phyloP scores from a whole-genome alignment of 495 filamentous ascomycete genomes.

The Aspergillus coremiiformis region DNA sequence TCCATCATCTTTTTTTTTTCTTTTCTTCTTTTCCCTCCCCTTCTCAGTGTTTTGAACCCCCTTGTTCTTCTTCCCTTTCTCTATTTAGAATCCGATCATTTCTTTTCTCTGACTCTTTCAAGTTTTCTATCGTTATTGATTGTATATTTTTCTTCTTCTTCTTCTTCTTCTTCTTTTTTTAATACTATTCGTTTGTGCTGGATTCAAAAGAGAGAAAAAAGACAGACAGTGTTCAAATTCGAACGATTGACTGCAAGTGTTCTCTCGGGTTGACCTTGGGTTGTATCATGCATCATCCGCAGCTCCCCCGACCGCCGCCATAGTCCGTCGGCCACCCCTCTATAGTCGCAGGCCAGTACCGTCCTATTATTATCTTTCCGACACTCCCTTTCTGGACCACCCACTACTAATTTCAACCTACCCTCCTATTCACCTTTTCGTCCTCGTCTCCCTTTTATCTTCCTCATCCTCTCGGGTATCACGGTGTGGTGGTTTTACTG shows the following conservation, averaged over 20 bases:
- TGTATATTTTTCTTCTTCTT: not conserved
- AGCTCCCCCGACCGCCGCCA: slow-evolving; percentile 30
- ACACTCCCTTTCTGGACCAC: slow-evolving; percentile 9
- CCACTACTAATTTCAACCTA: slow-evolving; percentile 6
- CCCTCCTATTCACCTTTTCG: slow-evolving; percentile 1
- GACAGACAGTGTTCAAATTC: no score
- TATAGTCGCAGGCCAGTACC: not conserved
- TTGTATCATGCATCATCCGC: slow-evolving; percentile 33
- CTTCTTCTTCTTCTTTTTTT: not conserved
- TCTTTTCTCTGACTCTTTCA: no score
- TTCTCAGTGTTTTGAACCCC: slow-evolving; percentile 2
- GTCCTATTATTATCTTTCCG: slow-evolving; percentile 1
- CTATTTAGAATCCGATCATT: not conserved
- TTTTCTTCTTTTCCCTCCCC: slow-evolving; percentile 1
- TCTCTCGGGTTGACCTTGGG: not conserved
- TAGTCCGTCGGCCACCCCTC: slow-evolving; percentile 23
- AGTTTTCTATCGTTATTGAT: no score
- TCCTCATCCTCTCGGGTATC: not conserved
- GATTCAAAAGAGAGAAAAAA: no score
- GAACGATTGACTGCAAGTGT: no score
- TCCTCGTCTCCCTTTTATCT: not conserved
- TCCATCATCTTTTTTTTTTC: not conserved
- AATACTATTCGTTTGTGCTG: not conserved
- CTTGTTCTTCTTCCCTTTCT: slow-evolving; percentile 4
- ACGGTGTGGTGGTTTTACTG: not conserved